phyloP scores from a whole-genome alignment of 371 early-diverging fungal species.

The Mortierella sp. region DNA sequence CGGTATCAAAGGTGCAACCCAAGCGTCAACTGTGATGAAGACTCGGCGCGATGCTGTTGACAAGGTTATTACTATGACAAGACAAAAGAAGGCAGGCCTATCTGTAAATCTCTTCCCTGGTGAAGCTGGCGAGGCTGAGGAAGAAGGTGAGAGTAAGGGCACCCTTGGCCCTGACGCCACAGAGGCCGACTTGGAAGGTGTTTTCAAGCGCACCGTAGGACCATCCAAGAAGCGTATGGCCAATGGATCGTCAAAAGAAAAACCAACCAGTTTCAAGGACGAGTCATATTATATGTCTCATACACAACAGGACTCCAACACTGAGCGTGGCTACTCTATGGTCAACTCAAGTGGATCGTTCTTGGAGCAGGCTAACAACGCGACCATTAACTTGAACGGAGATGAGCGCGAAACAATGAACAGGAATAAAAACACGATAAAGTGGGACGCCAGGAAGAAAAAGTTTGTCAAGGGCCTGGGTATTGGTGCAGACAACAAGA shows the following conservation, averaged over 20 bases:
- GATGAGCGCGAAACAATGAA: constrained; percentile 83
- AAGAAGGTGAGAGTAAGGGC: constrained; percentile 25
- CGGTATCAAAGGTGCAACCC: constrained; percentile 79
- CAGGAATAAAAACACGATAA: constrained; percentile 69
- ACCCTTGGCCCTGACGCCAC: constrained; percentile 61
- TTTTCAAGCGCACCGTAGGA: constrained; percentile 64
- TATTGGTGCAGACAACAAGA: constrained; percentile 96
- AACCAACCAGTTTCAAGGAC: constrained; percentile 74
- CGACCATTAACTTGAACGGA: constrained; percentile 84
- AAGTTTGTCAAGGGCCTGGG: constrained; percentile 86
- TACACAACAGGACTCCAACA: constrained; percentile 85
- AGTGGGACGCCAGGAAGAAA: constrained; percentile 97
- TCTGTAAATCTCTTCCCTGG: constrained; percentile 51
- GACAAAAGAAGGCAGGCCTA: constrained; percentile 55
- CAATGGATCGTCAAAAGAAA: constrained; percentile 30
- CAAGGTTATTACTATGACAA: constrained; percentile 67
- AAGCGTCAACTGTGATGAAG: constrained; percentile 84
- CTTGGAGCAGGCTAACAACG: constrained; percentile 83
- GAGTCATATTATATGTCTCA: constrained; percentile 92
- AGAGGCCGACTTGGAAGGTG: constrained; percentile 65
- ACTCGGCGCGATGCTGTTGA: constrained; percentile 76
- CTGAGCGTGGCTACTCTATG: constrained; percentile 94
- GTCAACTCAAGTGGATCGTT: constrained; percentile 76
- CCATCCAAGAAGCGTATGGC: constrained; percentile 22
- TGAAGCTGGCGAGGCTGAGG: constrained; percentile 32